Base-by-base conservation (phyloP, 2,329 filamentous ascomycete genomes). In the Phialophora expanda region DNA sequence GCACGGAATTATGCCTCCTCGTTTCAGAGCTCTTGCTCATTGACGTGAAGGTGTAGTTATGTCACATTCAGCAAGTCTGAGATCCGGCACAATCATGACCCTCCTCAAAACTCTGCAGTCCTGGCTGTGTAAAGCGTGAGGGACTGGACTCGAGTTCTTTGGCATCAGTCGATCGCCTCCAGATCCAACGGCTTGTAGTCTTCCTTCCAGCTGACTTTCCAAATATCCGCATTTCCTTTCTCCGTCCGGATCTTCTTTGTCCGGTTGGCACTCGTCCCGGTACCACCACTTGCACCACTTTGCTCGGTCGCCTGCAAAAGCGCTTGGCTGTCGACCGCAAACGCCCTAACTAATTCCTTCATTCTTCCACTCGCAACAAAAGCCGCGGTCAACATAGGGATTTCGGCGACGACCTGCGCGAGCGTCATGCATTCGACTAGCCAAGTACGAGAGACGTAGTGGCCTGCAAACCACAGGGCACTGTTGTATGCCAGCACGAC, bases 381-480 rank as follows among this genome's bases (percentile, higher is more conserved):
- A 53, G 86, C 84, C 26, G 82, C 78, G 1, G 89, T 86, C 48
- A 94, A 78, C 70, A 89, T 88, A 26, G 88, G 88, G 66, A 84
- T 85, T 69, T 88, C 86, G 64, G 90, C 87, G 1, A 94, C 92
- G 58, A 97, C 85, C 1, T 88, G 87, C 0, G 92, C 89, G 17
- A 99, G 82, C 66, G 97, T 91, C 90, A 99, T 94, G 73, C 89
- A 91, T 74, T 94, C 89, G 28, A 95, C 84, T 20, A 96, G 83
- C 70, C 90, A 86, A 65, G 94, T 91, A 51, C 92, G 88, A 54
- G 88, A 89, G 51, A 96, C 81, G 56, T 87, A 84, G 55, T 87
- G 88, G 3, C 92, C 92, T 0, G 90, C 90, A 74, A 90, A 90
- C 75, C 96, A 90, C 57, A 98, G 81, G 1, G 90, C 89, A 73